Base-by-base conservation (phyloP, 768 basidiomycete species). In the Rhizopogon rudus region DNA sequence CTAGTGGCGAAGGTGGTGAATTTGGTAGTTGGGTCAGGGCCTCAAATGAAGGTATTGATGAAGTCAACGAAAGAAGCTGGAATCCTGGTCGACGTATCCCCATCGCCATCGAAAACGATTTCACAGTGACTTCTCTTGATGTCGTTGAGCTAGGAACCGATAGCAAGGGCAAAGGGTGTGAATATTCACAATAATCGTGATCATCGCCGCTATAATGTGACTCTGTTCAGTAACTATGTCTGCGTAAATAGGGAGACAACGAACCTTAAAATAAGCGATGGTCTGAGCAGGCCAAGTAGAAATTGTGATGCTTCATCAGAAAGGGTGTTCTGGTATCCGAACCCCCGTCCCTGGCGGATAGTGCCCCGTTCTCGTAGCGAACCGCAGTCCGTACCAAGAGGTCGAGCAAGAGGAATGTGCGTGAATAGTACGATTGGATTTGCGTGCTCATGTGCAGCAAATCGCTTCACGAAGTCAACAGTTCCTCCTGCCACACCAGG, bases 131-230 rank as follows among this genome's bases (percentile, higher is more conserved):
- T 72, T 98, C 95, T 50, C 77, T 80, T 12, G 82, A 73, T 37
- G 69, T 69, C 25, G 67, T 61, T 6, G 53, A 39, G n/a, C 40
- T 25, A 58, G 56, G 22, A 37, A 60, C 40, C 8, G 53, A 29
- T 29, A 62, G 58, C 5, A 57, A 60, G 25, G 59, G 55, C 52
- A 68, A 65, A 59, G 71, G 60, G 67, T 86, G 83, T 65, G 75
- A 74, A 64, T 85, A 83, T 73, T 91, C 91, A 70, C 96, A 98
- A 60, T 95, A 93, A 63, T 98, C 96, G 67, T 97, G 94, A 65
- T 98, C 94, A 68, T 98, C 93, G 5, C 92, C 96, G 61, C 91
- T 93, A 56, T 45, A 57, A 51, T 44, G 53, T 40, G 42, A 56
- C 39, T 54, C 40, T 31, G 46, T 55, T 60, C 51, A 60, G 61